Base-by-base conservation (phyloP, 352 stramenopile genomes). In the Blastocystis sp. region DNA sequence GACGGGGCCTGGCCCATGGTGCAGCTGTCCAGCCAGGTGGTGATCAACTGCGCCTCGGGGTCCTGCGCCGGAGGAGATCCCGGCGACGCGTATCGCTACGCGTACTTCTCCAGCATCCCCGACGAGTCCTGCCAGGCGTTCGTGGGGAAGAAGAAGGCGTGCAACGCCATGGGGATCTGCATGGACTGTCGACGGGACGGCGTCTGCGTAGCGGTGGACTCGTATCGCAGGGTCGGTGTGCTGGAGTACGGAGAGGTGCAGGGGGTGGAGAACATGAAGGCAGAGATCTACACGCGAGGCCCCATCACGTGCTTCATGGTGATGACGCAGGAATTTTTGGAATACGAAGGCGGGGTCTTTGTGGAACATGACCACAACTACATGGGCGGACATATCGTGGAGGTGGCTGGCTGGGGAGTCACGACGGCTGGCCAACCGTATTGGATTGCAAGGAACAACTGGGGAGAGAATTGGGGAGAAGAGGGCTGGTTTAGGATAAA, bases 41-140 rank as follows among this genome's bases (percentile, higher is more conserved):
- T 96, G 5, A 91, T 96, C 18, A 95, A 96, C 90, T 96, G 94
- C 89, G 94, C 56, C n/a, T 92, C 95, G 91, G 89, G 93, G 43
- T 93, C 93, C 50, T 98, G 96, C 91, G 94, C 97, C 90, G 96
- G 96, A 39, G 97, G 97, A 41, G 94, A 95, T 90, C 93, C 96
- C 68, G 91, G 96, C 29, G 93, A 94, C 47, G 95, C 94, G 11
- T 98, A 98, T 91, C 93, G 94, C 82, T 97, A 93, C 89, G 96
- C 96, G 29, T 92, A 96, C 75, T 90, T 97, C 73, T 92, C 97
- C 50, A 93, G 93, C 18, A 93, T 98, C 45, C 95, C 95, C 0
- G 96, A 97, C 87, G 95, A 98, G 91, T 96, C 95, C 9, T 98
- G 95, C 89, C 94, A 97, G 90, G 92, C 94, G 5, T 98, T 98